A percentile compares a stretch with the other conserved stretches of the same genome.
These are phyloP conservation scores for Marasmius fiardii DNA, from an alignment of 1,284 basidiomycete species.

Conservation along the genomic window DNA sequence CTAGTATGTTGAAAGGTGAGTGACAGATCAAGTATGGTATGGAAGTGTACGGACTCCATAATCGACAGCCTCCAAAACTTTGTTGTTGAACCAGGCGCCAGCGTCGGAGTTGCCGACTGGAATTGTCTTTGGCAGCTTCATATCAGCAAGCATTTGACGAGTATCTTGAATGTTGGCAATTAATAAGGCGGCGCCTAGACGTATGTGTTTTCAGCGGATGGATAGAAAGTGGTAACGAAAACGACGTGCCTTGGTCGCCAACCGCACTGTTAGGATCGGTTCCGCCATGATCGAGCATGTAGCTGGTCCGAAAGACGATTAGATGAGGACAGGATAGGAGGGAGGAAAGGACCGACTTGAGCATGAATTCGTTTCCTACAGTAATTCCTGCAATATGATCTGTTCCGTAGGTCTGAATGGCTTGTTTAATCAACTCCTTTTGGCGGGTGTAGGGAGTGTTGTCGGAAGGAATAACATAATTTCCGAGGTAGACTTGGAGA, in stretches of 20 bases:
- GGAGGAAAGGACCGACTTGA: conserved; percentile 50
- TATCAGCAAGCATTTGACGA: conserved; percentile 44
- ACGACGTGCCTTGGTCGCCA: conserved; percentile 38
- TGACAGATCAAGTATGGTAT: neutral
- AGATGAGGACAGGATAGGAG: neutral
- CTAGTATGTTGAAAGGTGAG: conserved; percentile 22
- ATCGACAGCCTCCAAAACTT: conserved; percentile 69
- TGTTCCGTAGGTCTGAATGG: conserved; percentile 77
- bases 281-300: conserved; percentile 43
- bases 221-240: neutral
- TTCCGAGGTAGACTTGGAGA: conserved; percentile 84
- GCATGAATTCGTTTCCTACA: conserved; percentile 81
- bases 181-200: conserved; percentile 50
- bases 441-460: conserved; percentile 73
- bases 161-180: conserved; percentile 68
- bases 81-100: conserved; percentile 78
- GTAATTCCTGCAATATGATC: conserved; percentile 79
- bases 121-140: conserved; percentile 55
- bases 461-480: conserved; percentile 64
- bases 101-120: conserved; percentile 91
- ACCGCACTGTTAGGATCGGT: conserved; percentile 48
- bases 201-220: neutral
- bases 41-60: conserved; percentile 54
- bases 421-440: conserved; percentile 59
- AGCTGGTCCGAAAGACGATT: conserved; percentile 34